These are phyloP conservation scores for Angomonas desouzai DNA, from an alignment of 208 protist species.

Conservation along the genomic window DNA sequence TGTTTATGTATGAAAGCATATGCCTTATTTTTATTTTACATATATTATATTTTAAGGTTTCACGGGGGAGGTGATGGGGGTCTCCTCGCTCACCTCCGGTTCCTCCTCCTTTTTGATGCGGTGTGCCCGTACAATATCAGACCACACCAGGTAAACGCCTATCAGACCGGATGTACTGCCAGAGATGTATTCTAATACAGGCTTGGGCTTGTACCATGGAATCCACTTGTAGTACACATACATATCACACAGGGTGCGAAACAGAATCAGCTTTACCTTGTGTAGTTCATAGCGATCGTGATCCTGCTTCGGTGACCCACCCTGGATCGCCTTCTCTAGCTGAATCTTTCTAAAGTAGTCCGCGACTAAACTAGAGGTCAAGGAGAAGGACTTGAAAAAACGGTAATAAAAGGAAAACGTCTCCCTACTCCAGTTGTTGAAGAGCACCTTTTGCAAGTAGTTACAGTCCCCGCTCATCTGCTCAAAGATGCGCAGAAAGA, in stretches of 20 bases:
- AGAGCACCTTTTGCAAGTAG: slow-evolving; percentile 82
- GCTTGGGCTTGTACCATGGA: slow-evolving; percentile 66
- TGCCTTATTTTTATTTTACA: slow-evolving; percentile 9
- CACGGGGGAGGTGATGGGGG: not conserved
- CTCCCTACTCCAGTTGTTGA: slow-evolving; percentile 62
- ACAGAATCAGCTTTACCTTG: slow-evolving; percentile 42
- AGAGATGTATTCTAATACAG: slow-evolving; percentile 60
- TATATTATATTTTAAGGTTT: slow-evolving; percentile 8
- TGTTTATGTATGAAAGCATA: slow-evolving; percentile 4
- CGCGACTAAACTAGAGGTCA: slow-evolving; percentile 62
- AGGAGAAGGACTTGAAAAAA: slow-evolving; percentile 87
- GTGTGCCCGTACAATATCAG: slow-evolving; percentile 25
- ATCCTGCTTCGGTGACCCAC: slow-evolving; percentile 8
- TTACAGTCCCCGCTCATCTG: slow-evolving; percentile 80
- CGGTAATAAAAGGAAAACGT: slow-evolving; percentile 73
- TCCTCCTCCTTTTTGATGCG: not conserved
- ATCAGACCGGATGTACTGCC: slow-evolving; percentile 66
- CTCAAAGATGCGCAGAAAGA: slow-evolving; percentile 68
- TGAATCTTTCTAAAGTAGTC: slow-evolving; percentile 14
- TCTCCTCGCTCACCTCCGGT: not conserved
- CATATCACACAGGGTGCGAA: slow-evolving; percentile 85
- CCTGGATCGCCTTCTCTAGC: slow-evolving; percentile 14
- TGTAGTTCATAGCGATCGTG: slow-evolving; percentile 32
- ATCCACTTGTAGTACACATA: slow-evolving; percentile 91
- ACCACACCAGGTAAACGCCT: slow-evolving; percentile 77